Base-by-base conservation (phyloP, 495 filamentous ascomycete species). In the Acidiella bohemica region DNA sequence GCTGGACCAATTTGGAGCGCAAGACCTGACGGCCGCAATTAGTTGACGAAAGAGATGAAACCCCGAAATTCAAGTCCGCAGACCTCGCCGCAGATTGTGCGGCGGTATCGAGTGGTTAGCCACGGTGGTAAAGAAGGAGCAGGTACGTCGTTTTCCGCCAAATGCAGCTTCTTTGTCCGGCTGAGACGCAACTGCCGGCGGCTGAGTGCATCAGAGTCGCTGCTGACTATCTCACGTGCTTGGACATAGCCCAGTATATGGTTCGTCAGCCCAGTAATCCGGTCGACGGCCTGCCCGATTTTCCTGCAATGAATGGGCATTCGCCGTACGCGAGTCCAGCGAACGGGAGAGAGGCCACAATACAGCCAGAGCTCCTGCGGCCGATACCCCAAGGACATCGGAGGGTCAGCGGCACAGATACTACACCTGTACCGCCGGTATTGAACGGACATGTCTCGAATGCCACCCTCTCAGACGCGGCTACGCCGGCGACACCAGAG, bases 1-100 rank as follows among this genome's bases (percentile, higher is more conserved):
- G n/a, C n/a, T n/a, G n/a, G n/a, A n/a, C n/a, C n/a, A n/a, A n/a
- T n/a, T n/a, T n/a, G n/a, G n/a, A n/a, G n/a, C n/a, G n/a, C n/a
- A n/a, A n/a, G n/a, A n/a, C n/a, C n/a, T n/a, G n/a, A n/a, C n/a
- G n/a, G n/a, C n/a, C n/a, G n/a, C n/a, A n/a, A n/a, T n/a, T n/a
- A n/a, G n/a, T n/a, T n/a, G n/a, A n/a, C n/a, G 23, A 31, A 18
- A 45, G 35, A 33, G 23, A 51, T 51, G 47, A 51, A 51, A 43
- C 46, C 47, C 9, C 47, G 43, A 4, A 51, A 22, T 27, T 46
- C 47, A 3, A 46, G 42, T 23, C 47, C 47, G 3, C 42, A 51
- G 24, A 42, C 47, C 19, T 46, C 42, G 16, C 47, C 47, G 25
- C 36, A 42, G 25, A 34, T 51, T n/a, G 38, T 51, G 8, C 46